These are phyloP conservation scores for Magnusiomyces tetraspermus DNA, from an alignment of 1,139 yeast genomes.

Conservation along the genomic window DNA sequence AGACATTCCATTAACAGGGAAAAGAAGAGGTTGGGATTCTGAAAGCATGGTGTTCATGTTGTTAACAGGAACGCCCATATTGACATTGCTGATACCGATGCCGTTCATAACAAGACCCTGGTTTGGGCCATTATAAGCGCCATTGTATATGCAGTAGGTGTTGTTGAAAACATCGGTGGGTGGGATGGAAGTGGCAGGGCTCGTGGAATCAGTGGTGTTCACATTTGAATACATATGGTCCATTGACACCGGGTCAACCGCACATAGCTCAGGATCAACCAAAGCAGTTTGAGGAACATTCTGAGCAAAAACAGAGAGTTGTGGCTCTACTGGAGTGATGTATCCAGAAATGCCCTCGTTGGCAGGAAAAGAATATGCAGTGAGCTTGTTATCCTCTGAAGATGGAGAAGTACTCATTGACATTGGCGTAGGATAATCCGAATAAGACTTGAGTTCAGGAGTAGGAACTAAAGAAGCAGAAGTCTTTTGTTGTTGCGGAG, in stretches of 20 bases:
- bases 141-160: neutral
- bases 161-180: neutral
- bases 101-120: neutral
- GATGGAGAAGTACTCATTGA: neutral
- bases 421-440: neutral
- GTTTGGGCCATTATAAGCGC: neutral
- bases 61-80: neutral
- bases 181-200: neutral
- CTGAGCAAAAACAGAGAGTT: neutral
- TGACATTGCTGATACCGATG: neutral
- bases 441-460: neutral
- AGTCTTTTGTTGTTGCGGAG: neutral
- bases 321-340: neutral
- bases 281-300: neutral
- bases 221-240: neutral
- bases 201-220: neutral
- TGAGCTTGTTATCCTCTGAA: neutral
- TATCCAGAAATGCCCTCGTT: neutral
- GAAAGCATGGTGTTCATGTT: neutral
- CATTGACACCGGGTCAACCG: neutral
- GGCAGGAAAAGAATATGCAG: neutral
- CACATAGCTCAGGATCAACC: neutral
- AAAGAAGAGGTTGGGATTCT: neutral
- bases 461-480: neutral
- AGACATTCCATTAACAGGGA: neutral